These are phyloP conservation scores for Mortierella sp. DNA, from an alignment of 371 early-diverging fungal species.

Conservation along the genomic window DNA sequence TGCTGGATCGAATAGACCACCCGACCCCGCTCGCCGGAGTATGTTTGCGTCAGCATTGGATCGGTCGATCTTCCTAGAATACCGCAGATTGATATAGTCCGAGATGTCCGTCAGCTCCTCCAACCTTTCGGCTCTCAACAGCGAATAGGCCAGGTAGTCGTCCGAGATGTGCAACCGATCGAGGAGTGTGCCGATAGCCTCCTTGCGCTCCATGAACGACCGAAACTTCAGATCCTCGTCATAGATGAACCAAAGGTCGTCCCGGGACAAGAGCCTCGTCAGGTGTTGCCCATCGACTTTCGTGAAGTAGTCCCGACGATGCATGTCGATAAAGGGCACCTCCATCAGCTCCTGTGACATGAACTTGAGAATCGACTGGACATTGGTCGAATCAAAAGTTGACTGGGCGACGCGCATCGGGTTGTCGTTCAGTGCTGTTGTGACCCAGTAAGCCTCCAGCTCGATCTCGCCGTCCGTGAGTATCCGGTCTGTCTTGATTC, in stretches of 20 bases:
- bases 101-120: constrained; percentile 85
- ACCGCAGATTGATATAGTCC: constrained; percentile 82
- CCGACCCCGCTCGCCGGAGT: constrained; percentile 61
- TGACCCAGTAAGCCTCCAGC: constrained; percentile 65
- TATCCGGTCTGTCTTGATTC: constrained; percentile 41
- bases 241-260: constrained; percentile 91
- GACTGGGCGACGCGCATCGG: constrained; percentile 46
- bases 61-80: constrained; percentile 69
- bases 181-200: constrained; percentile 61
- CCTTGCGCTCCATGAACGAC: constrained; percentile 72
- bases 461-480: constrained; percentile 68
- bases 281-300: constrained; percentile 60
- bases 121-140: constrained; percentile 65
- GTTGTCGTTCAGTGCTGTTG: constrained; percentile 60
- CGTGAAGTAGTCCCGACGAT: constrained; percentile 88
- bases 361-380: constrained; percentile 75
- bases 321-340: constrained; percentile 91
- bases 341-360: constrained; percentile 84
- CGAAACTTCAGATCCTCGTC: constrained; percentile 88
- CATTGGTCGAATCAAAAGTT: constrained; percentile 28
- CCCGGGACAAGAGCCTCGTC: constrained; percentile 69
- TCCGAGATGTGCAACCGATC: constrained; percentile 63
- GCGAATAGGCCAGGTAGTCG: constrained; percentile 62
- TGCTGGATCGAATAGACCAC: constrained; percentile 68
- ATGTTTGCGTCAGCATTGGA: constrained; percentile 55